Base-by-base conservation (phyloP, 495 filamentous ascomycete genomes). In the Trichoderma gamsii region DNA sequence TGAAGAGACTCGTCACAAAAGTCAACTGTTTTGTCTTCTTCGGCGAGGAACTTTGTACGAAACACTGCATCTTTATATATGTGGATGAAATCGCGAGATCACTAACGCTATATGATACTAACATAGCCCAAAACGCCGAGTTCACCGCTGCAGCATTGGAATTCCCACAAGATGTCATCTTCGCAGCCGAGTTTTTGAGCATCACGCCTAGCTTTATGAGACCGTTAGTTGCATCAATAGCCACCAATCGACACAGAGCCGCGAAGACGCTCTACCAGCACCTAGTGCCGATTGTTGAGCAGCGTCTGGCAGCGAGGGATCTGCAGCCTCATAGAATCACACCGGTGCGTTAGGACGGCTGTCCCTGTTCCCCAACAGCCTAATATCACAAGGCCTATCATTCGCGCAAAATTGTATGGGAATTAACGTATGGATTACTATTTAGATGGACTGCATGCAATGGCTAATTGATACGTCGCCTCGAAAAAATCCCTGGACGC, bases 401-500 rank as follows among this genome's bases (percentile, higher is more conserved):
- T 38, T 38, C 35, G 35, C 7, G 35, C 35, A 38, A 3, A 38
- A 0, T 38, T 3, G 35, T 38, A 38, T 68, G 65, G 32, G 69
- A 70, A n/a, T 27, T 64, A 41, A 43, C 18, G 18, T 8, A 63
- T 9, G 27, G 66, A 18, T 66, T 68, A 3, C 67, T 68, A 13
- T n/a, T 51, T 71, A 49, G 71, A 75, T 64, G 72, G 73, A 69
- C 35, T 72, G 72, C 59, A 76, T 80, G 16, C 77, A 79, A 71
- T 79, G 77, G 77, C 70, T 79, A 23, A 75, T 80, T 61, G 74
- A 75, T 5, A 72, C 75, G 6, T 65, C 69, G 18, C 72, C 76
- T 18, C 41, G 46, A 3, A 66, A 72, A 35, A 64, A 63, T 15
- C 64, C 66, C 15, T 71, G 72, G 68, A 70, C 72, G 0, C 29